Evolutionary conservation across 148 eudicot genomes (phyloP).

Genomic region (Arctostaphylos glauca): DNA sequence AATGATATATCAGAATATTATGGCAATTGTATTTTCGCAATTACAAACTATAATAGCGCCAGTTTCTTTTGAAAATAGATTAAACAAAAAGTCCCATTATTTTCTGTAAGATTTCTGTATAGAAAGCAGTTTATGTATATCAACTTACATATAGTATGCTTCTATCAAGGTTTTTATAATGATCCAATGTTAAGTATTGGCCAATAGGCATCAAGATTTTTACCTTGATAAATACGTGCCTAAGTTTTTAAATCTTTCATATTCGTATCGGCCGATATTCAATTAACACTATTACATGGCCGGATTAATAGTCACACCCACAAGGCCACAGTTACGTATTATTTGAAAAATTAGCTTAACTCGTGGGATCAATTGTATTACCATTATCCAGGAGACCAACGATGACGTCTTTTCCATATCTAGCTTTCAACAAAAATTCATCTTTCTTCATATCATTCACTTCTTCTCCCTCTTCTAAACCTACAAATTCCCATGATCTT

Average conservation of each 20-base stretch:
- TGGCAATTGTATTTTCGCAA: not conserved
- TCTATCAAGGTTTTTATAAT: too few relatives aligned
- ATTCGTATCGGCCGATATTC: not conserved
- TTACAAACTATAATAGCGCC: not conserved
- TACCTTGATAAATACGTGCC: not conserved
- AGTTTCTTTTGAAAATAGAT: not conserved
- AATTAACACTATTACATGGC: not conserved
- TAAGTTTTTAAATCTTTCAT: too few relatives aligned
- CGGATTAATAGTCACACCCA: not conserved
- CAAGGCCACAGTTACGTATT: too few relatives aligned
- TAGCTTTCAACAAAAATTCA: conserved; percentile 46
- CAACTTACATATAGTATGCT: too few relatives aligned
- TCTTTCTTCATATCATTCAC: conserved; percentile 19
- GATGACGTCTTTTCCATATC: conserved; percentile 63
- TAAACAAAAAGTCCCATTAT: not conserved
- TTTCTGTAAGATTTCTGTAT: not conserved
- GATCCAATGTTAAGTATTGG: not conserved
- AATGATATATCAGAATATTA: not conserved
- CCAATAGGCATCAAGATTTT: not conserved
- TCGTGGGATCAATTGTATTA: conserved; percentile 13
- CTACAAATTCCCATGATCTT: conserved; percentile 89
- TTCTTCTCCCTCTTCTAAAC: conserved; percentile 43
- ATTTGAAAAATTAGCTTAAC: too few relatives aligned
- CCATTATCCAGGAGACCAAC: conserved; percentile 81
- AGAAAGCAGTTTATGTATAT: not conserved